A percentile compares a stretch with the other conserved stretches of the same genome.
phyloP scores from a whole-genome alignment of 2,329 filamentous ascomycete genomes.

The Colletotrichum phormii region DNA sequence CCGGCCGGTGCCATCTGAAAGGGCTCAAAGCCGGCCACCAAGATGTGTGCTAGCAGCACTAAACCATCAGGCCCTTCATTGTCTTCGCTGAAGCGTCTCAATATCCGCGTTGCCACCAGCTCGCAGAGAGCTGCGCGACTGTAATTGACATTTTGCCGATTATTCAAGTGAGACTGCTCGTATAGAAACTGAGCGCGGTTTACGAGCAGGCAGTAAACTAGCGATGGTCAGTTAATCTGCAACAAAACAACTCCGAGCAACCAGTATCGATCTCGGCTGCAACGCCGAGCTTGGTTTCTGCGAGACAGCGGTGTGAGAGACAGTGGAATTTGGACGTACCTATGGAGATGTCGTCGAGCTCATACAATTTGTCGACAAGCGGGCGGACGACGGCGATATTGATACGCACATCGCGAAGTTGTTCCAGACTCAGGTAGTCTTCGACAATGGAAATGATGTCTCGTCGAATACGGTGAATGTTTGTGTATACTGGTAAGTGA shows the following conservation, averaged over 20 bases:
- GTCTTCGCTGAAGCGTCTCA: slow-evolving; percentile 83
- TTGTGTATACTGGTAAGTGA: slow-evolving; percentile 79
- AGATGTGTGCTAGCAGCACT: slow-evolving; percentile 79
- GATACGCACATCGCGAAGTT: slow-evolving; percentile 83
- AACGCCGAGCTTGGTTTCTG: background rate
- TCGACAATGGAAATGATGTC: slow-evolving; percentile 74
- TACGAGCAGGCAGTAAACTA: slow-evolving; percentile 85
- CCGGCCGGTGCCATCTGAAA: slow-evolving; percentile 84
- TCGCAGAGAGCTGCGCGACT: slow-evolving; percentile 85
- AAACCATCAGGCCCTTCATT: slow-evolving; percentile 77
- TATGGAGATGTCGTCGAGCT: slow-evolving; percentile 82
- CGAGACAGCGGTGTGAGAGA: background rate
- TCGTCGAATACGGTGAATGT: slow-evolving; percentile 77
- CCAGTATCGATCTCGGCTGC: background rate
- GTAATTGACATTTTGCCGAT: slow-evolving; percentile 84
- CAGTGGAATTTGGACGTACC: slow-evolving; percentile 54
- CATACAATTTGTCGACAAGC: slow-evolving; percentile 85
- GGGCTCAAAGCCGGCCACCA: slow-evolving; percentile 86
- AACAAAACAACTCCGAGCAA: background rate
- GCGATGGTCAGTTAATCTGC: slow-evolving; percentile 8
- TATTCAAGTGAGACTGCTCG: slow-evolving; percentile 80
- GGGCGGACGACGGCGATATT: slow-evolving; percentile 84
- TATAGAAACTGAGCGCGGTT: slow-evolving; percentile 84
- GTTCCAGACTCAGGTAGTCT: slow-evolving; percentile 75
- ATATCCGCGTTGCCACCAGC: slow-evolving; percentile 80